Conservation (phyloP, 1,139 yeast genomes). For the Komagataea norvegica region DNA sequence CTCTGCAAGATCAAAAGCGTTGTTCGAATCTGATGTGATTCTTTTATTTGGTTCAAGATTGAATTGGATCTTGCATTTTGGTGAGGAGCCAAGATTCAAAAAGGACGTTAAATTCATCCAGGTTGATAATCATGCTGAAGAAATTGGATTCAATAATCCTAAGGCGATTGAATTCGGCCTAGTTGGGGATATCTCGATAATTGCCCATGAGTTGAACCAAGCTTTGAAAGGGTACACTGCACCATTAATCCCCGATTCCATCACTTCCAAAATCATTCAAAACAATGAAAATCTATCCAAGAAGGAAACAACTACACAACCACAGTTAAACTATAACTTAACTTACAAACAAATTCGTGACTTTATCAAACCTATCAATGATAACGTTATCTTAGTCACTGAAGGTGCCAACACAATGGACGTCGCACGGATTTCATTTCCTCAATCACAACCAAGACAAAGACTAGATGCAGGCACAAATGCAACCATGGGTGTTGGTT, state of each 20-base stretch:
- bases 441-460: conserved; percentile 45
- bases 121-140: conserved; percentile 49
- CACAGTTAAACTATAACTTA: conserved; percentile 40
- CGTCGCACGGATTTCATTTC: conserved; percentile 54
- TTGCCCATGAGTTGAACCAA: conserved; percentile 33
- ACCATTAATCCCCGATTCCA: conserved; percentile 28
- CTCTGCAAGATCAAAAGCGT: conserved; percentile 54
- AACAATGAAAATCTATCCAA: conserved; percentile 36
- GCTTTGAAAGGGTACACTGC: conserved; percentile 29
- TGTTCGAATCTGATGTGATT: conserved; percentile 51
- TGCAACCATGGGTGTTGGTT: conserved; percentile 69
- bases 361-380: conserved; percentile 29
- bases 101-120: conserved; percentile 45
- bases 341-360: conserved; percentile 48
- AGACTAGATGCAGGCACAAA: conserved; percentile 66
- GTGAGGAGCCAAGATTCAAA: conserved; percentile 48
- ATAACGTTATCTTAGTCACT: conserved; percentile 40
- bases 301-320: conserved; percentile 24
- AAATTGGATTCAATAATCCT: conserved; percentile 43
- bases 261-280: conserved; percentile 30
- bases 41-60: conserved; percentile 56
- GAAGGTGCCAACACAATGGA: conserved; percentile 77
- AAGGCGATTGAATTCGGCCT: conserved; percentile 35
- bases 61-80: conserved; percentile 66
- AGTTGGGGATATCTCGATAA: conserved; percentile 46